Conservation (phyloP, 1,139 yeast genomes). For the Arxiozyma slooffiae region DNA sequence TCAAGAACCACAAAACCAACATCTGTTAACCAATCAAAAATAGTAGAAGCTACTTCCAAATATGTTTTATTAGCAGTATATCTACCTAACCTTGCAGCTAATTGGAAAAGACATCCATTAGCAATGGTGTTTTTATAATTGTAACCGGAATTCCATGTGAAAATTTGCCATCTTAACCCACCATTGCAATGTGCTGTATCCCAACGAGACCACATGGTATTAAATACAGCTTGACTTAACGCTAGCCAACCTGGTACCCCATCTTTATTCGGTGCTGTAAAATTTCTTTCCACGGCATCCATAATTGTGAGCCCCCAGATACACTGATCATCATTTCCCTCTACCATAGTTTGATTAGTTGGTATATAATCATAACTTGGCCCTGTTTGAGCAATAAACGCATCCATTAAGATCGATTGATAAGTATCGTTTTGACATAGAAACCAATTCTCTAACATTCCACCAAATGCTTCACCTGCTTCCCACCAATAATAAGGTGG, state of each 20-base stretch:
- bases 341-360: constrained; percentile 48
- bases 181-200: constrained; percentile 47
- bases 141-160: constrained; percentile 61
- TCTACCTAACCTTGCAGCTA: constrained; percentile 55
- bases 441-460: constrained; percentile 44
- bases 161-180: constrained; percentile 64
- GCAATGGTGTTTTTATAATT: constrained; percentile 58
- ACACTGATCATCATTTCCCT: constrained; percentile 67
- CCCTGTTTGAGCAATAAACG: constrained; percentile 50
- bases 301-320: constrained; percentile 57
- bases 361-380: constrained; percentile 46
- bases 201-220: constrained; percentile 49
- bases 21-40: constrained; percentile 51
- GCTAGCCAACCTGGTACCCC: constrained; percentile 41
- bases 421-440: constrained; percentile 42
- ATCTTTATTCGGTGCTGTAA: constrained; percentile 34
- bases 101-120: constrained; percentile 52
- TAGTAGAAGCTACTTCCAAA: constrained; percentile 45
- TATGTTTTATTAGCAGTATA: constrained; percentile 48
- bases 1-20: constrained; percentile 38
- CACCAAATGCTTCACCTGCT: constrained; percentile 61
- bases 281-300: constrained; percentile 54
- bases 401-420: constrained; percentile 35
- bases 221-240: constrained; percentile 51
- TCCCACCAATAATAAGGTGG: constrained; percentile 66